Evolutionary conservation across 1,284 basidiomycete species (phyloP), one percentile per base, ranked within the genome.

Genomic region (Hortiboletus rubellus): DNA sequence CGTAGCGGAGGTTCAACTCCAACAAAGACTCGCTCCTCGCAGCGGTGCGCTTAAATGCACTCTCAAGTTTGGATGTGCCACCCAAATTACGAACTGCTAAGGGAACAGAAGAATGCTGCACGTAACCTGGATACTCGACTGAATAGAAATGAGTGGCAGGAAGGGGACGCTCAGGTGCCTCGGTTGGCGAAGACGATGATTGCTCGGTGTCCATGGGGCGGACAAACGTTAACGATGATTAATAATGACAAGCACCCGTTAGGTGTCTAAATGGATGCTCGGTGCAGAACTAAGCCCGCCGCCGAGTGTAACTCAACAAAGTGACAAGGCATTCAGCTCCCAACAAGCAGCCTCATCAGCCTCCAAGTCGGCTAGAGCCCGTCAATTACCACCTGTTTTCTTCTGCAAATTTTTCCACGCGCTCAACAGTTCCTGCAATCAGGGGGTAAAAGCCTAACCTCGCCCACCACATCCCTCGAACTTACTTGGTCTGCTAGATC

Each of bases 71-170:
- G 10, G 77, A 65, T 63, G 87, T 85, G 0, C 88, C 87, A 5
- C 92, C 89, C 10, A 96, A 75, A 42, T 81, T 82, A 48, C 78
- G 73, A 38, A 94, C 72, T 0, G 89, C 92, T 11, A 77, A 66
- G 1, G 82, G 78, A 6, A 89, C 79, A 34, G 92, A 92, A 1
- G 79, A 70, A 2, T 78, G 69, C 11, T 80, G 76, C 50, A 97
- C 87, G 62, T 92, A 92, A 53, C 93, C 93, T 8, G 94, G 94
- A 74, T 94, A 96, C 73, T 97, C 94, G 62, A 97, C 77, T 4
- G 92, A 87, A 66, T 89, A 91, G 72, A 87, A 89, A 22, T 83
- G 76, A 5, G 78, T 77, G 34, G 82, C 77, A 9, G 89, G 84
- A 10, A 94, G 77, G 7, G 82, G 74, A 15, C 64, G 74, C 55